phyloP scores from a whole-genome alignment of 257 asterid species.

The Orobanche coerulescens region DNA sequence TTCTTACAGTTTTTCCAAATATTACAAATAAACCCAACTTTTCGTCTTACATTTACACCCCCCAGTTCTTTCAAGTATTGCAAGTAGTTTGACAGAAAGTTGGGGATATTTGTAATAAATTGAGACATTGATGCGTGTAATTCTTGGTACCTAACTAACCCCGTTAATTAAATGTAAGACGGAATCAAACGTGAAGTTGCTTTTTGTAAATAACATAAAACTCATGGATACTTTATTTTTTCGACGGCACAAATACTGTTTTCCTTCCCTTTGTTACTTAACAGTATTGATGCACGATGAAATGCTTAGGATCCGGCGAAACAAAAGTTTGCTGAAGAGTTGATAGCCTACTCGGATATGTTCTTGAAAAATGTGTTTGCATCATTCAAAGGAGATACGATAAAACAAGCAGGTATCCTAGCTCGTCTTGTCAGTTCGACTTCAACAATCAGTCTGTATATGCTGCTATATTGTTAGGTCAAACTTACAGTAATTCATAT shows the following conservation, averaged over 20 bases:
- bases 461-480: not conserved
- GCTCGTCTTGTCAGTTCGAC: not conserved
- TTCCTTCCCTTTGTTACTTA: not conserved
- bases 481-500: not conserved
- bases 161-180: too few relatives aligned
- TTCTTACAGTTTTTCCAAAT: too few relatives aligned
- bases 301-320: conserved; percentile 40
- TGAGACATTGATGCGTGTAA: too few relatives aligned
- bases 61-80: too few relatives aligned
- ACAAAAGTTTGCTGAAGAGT: conserved; percentile 40
- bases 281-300: not conserved
- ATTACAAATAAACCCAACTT: too few relatives aligned
- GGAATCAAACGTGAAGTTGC: too few relatives aligned
- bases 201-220: too few relatives aligned
- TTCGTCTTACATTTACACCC: too few relatives aligned
- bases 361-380: conserved; percentile 20
- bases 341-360: conserved; percentile 33
- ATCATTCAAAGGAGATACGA: conserved; percentile 40
- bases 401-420: conserved; percentile 38
- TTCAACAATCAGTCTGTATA: not conserved
- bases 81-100: too few relatives aligned
- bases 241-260: not conserved
- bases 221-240: too few relatives aligned
- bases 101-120: too few relatives aligned
- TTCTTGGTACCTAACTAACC: too few relatives aligned